phyloP scores from a whole-genome alignment of 306 rosid genomes.

The Lathyrus aphaca region DNA sequence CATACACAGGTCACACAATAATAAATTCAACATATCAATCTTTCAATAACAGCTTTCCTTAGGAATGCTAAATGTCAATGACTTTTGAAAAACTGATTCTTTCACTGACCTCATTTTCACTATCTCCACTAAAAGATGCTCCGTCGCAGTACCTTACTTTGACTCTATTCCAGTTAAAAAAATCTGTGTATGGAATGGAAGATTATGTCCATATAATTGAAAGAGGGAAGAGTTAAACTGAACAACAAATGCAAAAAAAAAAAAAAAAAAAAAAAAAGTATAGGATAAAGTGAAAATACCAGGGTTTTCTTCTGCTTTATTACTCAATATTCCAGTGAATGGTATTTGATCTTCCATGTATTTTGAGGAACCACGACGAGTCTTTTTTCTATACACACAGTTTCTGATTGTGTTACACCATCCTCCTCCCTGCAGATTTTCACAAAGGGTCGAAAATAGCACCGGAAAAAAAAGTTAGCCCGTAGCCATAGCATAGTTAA shows the following conservation, averaged over 20 bases:
- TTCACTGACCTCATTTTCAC: conserved; percentile 62
- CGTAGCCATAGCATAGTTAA: conserved; percentile 5
- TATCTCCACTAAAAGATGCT: conserved; percentile 83
- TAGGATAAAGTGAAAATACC: conserved; percentile 45
- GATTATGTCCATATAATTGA: conserved; percentile 28
- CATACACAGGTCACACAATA: conserved; percentile 16
- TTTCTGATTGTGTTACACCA: conserved; percentile 77
- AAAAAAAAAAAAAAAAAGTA: too few relatives aligned
- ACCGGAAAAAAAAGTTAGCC: background rate
- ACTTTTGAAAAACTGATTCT: conserved; percentile 1
- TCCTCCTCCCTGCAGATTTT: conserved; percentile 75
- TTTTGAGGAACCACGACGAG: conserved; percentile 83
- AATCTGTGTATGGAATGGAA: conserved; percentile 53
- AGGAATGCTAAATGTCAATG: conserved; percentile 9
- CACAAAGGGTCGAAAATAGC: conserved; percentile 6
- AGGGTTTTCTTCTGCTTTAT: conserved; percentile 76
- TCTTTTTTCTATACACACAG: conserved; percentile 74
- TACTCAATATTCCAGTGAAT: conserved; percentile 80
- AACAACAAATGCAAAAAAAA: too few relatives aligned
- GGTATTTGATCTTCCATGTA: conserved; percentile 77
- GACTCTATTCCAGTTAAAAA: conserved; percentile 92
- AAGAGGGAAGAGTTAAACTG: conserved; percentile 18
- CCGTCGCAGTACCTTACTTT: conserved; percentile 91
- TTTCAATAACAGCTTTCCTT: conserved; percentile 22
- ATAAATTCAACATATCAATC: conserved; percentile 20